Evolutionary conservation across 495 filamentous ascomycete genomes (phyloP), one percentile per base, ranked within the genome.

Genomic region (Cercophora scortea): DNA sequence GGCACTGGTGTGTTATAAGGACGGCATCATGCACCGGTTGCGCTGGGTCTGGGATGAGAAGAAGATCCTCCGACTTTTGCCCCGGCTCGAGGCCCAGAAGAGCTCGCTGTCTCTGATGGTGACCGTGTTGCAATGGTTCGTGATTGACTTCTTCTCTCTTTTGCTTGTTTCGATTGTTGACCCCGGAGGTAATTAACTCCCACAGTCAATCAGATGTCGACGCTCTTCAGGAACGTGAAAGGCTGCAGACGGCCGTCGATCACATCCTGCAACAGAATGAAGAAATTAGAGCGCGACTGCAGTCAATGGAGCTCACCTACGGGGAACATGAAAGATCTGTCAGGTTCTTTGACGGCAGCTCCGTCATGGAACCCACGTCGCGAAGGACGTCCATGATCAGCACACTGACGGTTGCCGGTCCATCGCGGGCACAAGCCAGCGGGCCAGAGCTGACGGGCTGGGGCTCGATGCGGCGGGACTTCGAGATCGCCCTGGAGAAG

Each of bases 1-100:
- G 32, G 32, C 40, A 4, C 32, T 51, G 18, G 42, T 51, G 11
- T 51, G 49, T 40, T 34, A 43, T 32, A 34, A 44, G 15, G 40
- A 42, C 12, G 15, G 32, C 3, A 35, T 43, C n/a, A 18, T 18
- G 11, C 36, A 42, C 6, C 49, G 49, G 18, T 6, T 51, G 49
- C 18, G 49, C 7, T 51, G 49, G 49, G 49, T 25, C 5, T 42
- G 19, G 40, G 33, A 19, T 7, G 43, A 45, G 11, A 51, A 44
- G 41, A 45, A 49, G 17, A 42, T 49, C 36, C 33, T 42, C 32
- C 16, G 46, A 25, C 52, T 36, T 39, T 41, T 38, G 32, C 52
- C 41, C 41, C 47, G 34, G 41, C 35, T 49, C 33, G 41, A 39
- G 13, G 42, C 52, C 19, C 40, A 51, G 16, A 51, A 44, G 40